Base-by-base conservation (phyloP, 2,329 filamentous ascomycete genomes). In the Pyrenochaeta sp. region DNA sequence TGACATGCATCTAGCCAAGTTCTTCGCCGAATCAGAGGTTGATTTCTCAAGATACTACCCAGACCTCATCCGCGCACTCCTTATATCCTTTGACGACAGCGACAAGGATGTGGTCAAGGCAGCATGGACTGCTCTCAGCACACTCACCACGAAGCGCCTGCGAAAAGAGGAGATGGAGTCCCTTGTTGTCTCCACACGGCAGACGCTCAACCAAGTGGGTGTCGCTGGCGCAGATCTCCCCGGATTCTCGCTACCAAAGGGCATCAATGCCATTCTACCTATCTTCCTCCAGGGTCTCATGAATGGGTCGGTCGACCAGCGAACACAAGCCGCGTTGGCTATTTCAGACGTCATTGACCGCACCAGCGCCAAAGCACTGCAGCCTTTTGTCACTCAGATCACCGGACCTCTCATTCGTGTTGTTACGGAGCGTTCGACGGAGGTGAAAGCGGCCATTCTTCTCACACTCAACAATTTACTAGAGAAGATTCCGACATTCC, bases 161-260 rank as follows among this genome's bases (percentile, higher is more conserved):
- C 90, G 90, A 74, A 99, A 99, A 78, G 96, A 99, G 75, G 94
- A 98, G 79, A 98, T 99, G 95, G 96, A 99, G 74, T 88, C 90
- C 0, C 84, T 99, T 45, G 93, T 97, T 19, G 82, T 88, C 52
- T 95, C 94, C 0, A 97, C 94, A 2, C 85, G 94, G 58, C 91
- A 96, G 77, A 90, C 91, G 1, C 84, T 99, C 53, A 89, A 91
- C 65, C 92, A 94, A 71, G 91, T 98, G 46, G 95, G 96, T 68
- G 91, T 97, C 44, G 82, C 93, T 42, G 95, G 95, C 28, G 86
- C 89, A 40, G 90, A 93, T 71, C 83, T 99, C 46, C 88, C 93
- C 39, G 96, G 95, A 36, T 99, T 99, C 81, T 84, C 83, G 36
- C 82, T 98, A 55, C 95, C 94, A 1, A 99, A 98, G 86, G 96